Percentiles rank a stretch among this genome's conserved stretches.
phyloP scores from a whole-genome alignment of 768 basidiomycete species.

The Mycena rebaudengoi region DNA sequence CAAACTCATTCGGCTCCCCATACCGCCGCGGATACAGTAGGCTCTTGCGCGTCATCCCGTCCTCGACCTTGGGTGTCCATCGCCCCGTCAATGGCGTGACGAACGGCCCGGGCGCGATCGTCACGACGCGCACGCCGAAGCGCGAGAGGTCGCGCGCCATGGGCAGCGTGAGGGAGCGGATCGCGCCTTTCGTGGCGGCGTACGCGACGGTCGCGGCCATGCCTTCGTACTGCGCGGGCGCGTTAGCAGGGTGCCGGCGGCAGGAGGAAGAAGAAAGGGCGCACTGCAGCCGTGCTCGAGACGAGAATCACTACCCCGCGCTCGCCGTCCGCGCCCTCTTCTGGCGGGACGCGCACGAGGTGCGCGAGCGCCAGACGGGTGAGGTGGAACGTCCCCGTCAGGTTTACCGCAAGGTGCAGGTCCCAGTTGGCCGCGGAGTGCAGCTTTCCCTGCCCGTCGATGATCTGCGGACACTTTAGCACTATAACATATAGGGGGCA shows the following conservation, averaged over 20 bases:
- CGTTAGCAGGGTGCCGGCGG: neutral
- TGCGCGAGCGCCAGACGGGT: constrained; percentile 43
- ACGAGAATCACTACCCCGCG: constrained; percentile 49
- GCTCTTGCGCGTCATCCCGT: constrained; percentile 27
- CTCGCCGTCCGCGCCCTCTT: constrained; percentile 39
- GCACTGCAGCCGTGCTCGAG: constrained; percentile 43
- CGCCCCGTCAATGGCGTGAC: constrained; percentile 41
- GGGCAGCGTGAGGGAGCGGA: constrained; percentile 48
- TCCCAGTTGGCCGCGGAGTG: constrained; percentile 47
- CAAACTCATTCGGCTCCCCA: constrained; percentile 43
- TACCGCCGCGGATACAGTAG: constrained; percentile 46
- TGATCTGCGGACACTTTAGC: constrained; percentile 28
- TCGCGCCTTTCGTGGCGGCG: constrained; percentile 47
- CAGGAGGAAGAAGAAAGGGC: neutral
- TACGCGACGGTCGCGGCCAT: constrained; percentile 52
- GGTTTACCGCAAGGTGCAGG: constrained; percentile 45
- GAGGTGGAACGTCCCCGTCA: constrained; percentile 50
- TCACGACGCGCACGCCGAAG: constrained; percentile 46
- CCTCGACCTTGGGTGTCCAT: constrained; percentile 12
- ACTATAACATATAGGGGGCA: neutral
- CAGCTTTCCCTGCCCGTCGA: constrained; percentile 38
- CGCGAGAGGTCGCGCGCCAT: constrained; percentile 49
- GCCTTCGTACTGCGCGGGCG: constrained; percentile 39
- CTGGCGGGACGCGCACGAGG: constrained; percentile 38
- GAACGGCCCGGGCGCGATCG: constrained; percentile 49